These are phyloP conservation scores for Aspergillus bertholletiae DNA, from an alignment of 495 filamentous ascomycete genomes.

Conservation along the genomic window DNA sequence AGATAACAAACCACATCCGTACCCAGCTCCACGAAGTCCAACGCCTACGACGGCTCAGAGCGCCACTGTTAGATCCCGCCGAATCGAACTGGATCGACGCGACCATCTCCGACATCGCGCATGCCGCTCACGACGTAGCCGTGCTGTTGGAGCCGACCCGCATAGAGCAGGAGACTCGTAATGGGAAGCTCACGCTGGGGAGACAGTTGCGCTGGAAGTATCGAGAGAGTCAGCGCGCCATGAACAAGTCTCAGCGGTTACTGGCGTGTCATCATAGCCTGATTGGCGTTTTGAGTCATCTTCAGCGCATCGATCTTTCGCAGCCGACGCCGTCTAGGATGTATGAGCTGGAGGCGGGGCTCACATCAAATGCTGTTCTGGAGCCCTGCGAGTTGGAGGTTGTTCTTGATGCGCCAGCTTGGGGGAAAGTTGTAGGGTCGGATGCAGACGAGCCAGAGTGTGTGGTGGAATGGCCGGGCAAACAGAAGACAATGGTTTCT, in stretches of 20 bases:
- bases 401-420: not conserved
- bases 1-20: slow-evolving; percentile 17
- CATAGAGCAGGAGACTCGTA: slow-evolving; percentile 9
- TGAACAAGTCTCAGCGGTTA: slow-evolving; percentile 18
- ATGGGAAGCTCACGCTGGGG: slow-evolving; percentile 13
- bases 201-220: slow-evolving; percentile 24
- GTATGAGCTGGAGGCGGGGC: not conserved
- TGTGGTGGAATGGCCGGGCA: not conserved
- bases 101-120: slow-evolving; percentile 19
- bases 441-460: not conserved
- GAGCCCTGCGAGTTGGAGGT: not conserved
- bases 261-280: slow-evolving; percentile 22
- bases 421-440: not conserved
- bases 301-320: slow-evolving; percentile 14
- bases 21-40: slow-evolving; percentile 19
- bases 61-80: slow-evolving; percentile 7
- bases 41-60: slow-evolving; percentile 18
- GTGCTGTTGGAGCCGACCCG: slow-evolving; percentile 20
- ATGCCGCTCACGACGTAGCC: slow-evolving; percentile 16
- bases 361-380: not conserved
- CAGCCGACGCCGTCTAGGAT: not conserved
- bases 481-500: not conserved
- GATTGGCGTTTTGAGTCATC: slow-evolving; percentile 16
- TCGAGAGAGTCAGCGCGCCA: slow-evolving; percentile 19
- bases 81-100: slow-evolving; percentile 21